Conservation (phyloP, 192 early-diverging fungal species). For the Backusella psychrophila region DNA sequence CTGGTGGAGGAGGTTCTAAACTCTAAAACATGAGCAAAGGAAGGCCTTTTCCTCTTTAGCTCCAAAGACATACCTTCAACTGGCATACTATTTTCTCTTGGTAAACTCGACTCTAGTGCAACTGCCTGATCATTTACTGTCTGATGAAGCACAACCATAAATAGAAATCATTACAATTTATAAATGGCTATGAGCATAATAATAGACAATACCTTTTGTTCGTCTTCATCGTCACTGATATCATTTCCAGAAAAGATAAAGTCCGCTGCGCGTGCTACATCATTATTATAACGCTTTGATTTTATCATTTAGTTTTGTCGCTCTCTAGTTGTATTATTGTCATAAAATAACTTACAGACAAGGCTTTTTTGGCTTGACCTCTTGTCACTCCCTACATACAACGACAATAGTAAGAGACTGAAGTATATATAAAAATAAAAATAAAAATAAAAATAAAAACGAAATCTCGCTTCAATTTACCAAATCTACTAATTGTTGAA, state of each 20-base stretch:
- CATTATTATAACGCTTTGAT: conserved; percentile 36
- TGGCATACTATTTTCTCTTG: not conserved
- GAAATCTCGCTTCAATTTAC: not conserved
- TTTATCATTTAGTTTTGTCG: not conserved
- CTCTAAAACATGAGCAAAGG: not conserved
- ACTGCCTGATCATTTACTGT: not conserved
- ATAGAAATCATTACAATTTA: not conserved
- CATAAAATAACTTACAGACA: conserved; percentile 11
- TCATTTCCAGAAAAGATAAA: conserved; percentile 36
- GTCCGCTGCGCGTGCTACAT: conserved; percentile 37
- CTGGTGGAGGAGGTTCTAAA: not conserved
- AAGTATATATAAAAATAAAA: not conserved
- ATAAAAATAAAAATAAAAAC: not conserved
- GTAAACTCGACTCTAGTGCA: not conserved
- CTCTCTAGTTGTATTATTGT: not conserved
- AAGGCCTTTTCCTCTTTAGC: not conserved
- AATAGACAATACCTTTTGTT: not conserved
- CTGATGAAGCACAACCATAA: not conserved
- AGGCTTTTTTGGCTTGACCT: conserved; percentile 14
- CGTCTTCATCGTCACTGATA: conserved; percentile 16
- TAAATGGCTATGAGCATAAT: not conserved
- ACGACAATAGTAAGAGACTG: not conserved
- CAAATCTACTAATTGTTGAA: conserved; percentile 13
- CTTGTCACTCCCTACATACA: conserved; percentile 14
- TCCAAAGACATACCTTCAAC: not conserved